phyloP scores from a whole-genome alignment of 345 rosid genomes.

The Sapria himalayana region DNA sequence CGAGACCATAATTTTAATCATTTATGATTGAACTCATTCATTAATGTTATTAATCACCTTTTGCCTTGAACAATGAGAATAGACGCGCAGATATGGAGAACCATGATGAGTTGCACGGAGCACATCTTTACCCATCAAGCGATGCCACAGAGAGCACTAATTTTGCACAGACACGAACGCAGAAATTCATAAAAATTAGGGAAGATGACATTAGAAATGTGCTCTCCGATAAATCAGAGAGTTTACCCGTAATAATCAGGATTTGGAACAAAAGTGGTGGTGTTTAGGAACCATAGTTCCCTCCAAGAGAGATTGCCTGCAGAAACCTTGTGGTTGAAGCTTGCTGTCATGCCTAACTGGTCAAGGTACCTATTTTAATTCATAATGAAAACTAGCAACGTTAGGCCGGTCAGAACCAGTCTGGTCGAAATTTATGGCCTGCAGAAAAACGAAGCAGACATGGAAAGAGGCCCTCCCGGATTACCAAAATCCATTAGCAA shows the following conservation, averaged over 20 bases:
- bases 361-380: constrained; percentile 30
- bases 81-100: constrained; percentile 23
- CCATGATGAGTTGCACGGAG: constrained; percentile 13
- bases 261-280: constrained; percentile 37
- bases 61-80: constrained; percentile 33
- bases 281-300: constrained; percentile 42
- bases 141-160: constrained; percentile 50
- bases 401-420: not conserved
- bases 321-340: constrained; percentile 35
- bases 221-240: not conserved
- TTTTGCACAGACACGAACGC: not conserved
- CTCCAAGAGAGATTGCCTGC: constrained; percentile 53
- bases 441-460: too few species aligned
- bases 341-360: constrained; percentile 42
- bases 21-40: too few species aligned
- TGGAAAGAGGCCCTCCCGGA: not conserved
- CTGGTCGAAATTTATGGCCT: not conserved
- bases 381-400: not conserved
- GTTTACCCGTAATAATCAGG: constrained; percentile 42
- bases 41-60: constrained; percentile 17
- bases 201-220: not conserved
- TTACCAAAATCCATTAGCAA: constrained; percentile 44
- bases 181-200: not conserved
- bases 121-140: constrained; percentile 36
- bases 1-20: too few species aligned